Percentiles rank a stretch among this genome's conserved stretches.
These are phyloP conservation scores for Rhododendron molle DNA, from an alignment of 148 eudicot species.

Conservation along the genomic window DNA sequence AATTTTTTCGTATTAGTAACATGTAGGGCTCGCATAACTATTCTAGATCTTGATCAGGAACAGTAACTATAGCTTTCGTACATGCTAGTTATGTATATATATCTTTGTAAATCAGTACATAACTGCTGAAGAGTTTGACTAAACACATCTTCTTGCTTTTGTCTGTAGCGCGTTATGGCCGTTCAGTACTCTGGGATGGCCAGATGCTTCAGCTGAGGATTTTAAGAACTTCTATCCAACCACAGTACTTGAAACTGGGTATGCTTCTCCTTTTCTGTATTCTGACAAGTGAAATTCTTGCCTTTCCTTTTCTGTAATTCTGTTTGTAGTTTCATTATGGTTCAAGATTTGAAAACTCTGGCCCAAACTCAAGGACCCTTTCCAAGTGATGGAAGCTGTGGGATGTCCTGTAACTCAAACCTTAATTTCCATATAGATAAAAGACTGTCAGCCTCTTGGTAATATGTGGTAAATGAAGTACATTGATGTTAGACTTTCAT, in stretches of 20 bases:
- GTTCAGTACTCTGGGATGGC: conserved; percentile 99
- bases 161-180: conserved; percentile 81
- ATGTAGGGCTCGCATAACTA: neutral
- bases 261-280: conserved; percentile 14
- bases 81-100: neutral
- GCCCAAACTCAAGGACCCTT: neutral
- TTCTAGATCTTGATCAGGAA: neutral
- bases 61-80: neutral
- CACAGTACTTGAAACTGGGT: conserved; percentile 97
- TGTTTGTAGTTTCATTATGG: neutral
- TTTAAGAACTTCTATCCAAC: conserved; percentile 83
- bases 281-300: neutral
- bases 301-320: neutral
- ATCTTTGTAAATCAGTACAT: neutral
- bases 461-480: neutral
- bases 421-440: neutral
- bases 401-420: neutral
- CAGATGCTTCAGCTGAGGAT: conserved; percentile 80
- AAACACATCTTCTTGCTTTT: conserved; percentile 9
- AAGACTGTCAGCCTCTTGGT: neutral
- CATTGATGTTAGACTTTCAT: neutral
- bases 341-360: neutral
- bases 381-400: neutral
- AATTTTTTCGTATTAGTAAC: neutral
- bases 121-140: neutral